Percentiles rank a stretch among this genome's conserved stretches.
phyloP scores from a whole-genome alignment of 192 early-diverging fungal species.

The Dissophora ornata region DNA sequence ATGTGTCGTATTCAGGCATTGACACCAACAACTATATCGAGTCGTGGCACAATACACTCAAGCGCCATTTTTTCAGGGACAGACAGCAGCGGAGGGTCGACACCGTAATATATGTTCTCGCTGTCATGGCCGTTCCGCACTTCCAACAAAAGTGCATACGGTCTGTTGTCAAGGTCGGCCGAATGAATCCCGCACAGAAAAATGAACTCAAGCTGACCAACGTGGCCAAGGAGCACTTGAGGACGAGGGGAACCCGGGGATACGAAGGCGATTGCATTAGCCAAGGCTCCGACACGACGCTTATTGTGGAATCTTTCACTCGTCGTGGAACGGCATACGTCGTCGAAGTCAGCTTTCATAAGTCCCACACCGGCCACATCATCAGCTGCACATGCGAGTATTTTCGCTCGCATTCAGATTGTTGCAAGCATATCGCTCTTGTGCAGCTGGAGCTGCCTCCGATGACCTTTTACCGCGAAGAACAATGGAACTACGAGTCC shows the following conservation, averaged over 20 bases:
- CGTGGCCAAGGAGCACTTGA: background rate
- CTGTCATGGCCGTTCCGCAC: constrained; percentile 14
- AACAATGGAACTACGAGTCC: no score
- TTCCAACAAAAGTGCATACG: constrained; percentile 22
- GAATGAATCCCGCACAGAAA: background rate
- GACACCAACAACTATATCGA: constrained; percentile 24
- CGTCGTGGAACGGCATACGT: background rate
- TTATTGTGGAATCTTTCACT: background rate
- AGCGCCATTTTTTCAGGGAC: constrained; percentile 17
- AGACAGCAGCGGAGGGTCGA: constrained; percentile 13
- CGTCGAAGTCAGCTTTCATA: background rate
- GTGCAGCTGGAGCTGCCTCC: no score
- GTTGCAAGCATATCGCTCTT: no score
- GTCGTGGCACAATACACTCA: no score
- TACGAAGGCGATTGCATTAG: constrained; percentile 1
- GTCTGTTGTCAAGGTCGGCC: no score
- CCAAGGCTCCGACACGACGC: background rate
- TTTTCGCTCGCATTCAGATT: no score
- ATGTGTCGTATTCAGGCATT: constrained; percentile 5
- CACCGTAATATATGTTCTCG: constrained; percentile 19
- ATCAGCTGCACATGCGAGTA: background rate
- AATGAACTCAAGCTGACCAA: background rate
- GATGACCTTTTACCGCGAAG: no score
- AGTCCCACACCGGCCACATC: no score
- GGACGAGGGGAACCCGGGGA: background rate